A percentile compares a stretch with the other conserved stretches of the same genome.
Conservation (phyloP, 352 stramenopile species). For the Phytophthora podocarpi region DNA sequence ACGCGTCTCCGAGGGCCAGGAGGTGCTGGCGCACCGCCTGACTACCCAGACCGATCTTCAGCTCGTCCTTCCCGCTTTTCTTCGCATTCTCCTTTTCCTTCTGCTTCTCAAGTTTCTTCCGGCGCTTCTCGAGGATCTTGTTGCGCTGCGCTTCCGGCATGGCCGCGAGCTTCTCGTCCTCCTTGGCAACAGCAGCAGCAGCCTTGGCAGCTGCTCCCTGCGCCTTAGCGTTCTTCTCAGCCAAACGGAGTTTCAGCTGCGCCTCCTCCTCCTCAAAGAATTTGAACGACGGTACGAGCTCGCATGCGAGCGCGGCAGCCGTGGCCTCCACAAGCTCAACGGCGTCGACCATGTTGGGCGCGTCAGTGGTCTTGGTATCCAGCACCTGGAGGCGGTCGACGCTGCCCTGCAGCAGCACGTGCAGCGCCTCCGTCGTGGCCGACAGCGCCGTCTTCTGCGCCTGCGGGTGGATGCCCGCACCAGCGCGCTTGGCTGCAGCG, state of each 20-base stretch:
- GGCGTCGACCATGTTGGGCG: slow-evolving; percentile 31
- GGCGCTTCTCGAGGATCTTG: slow-evolving; percentile 81
- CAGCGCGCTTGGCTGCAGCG: slow-evolving; percentile 33
- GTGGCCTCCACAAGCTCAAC: slow-evolving; percentile 62
- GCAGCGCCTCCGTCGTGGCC: slow-evolving; percentile 55
- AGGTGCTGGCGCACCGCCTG: slow-evolving; percentile 65
- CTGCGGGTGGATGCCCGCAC: slow-evolving; percentile 64
- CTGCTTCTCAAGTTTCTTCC: slow-evolving; percentile 86
- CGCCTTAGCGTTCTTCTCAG: slow-evolving; percentile 65
- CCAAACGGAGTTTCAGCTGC: slow-evolving; percentile 52
- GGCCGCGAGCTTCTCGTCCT: slow-evolving; percentile 81
- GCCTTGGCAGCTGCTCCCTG: slow-evolving; percentile 74
- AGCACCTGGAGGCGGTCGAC: slow-evolving; percentile 55
- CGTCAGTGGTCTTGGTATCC: slow-evolving; percentile 12
- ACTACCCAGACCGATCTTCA: slow-evolving; percentile 72
- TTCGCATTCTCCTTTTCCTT: slow-evolving; percentile 82
- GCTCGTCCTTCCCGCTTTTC: slow-evolving; percentile 67
- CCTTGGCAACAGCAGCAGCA: slow-evolving; percentile 73
- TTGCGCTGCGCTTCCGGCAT: slow-evolving; percentile 78
- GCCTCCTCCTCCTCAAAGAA: slow-evolving; percentile 72
- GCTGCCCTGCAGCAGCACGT: slow-evolving; percentile 61
- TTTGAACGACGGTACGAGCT: slow-evolving; percentile 55
- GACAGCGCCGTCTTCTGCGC: slow-evolving; percentile 65
- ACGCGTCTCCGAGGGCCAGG: slow-evolving; percentile 26
- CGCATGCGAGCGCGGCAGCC: slow-evolving; percentile 41